A percentile compares a stretch with the other conserved stretches of the same genome.
Evolutionary conservation across 306 rosid species (phyloP).

Genomic region (Leucaena leucocephala): DNA sequence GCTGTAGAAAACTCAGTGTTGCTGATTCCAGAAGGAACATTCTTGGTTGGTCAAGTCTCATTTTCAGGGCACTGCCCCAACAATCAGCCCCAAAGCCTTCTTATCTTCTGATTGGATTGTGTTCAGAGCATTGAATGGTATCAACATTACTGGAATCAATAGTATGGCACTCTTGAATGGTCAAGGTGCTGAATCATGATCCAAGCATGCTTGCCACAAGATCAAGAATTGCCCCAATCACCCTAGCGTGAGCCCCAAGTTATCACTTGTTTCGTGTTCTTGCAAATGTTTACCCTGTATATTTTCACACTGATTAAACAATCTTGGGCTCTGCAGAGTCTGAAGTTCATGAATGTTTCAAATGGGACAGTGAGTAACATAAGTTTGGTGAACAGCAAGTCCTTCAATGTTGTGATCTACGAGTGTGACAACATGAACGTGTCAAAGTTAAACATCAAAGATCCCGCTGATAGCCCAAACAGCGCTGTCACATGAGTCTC

Average conservation of each 20-base stretch:
- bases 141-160: constrained; percentile 16
- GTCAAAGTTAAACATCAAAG: constrained; percentile 6
- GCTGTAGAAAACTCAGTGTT: constrained; percentile 6
- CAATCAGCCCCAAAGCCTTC: constrained; percentile 17
- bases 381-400: constrained; percentile 23
- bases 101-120: constrained; percentile 27
- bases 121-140: constrained; percentile 6
- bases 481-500: constrained; percentile 10
- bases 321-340: constrained; percentile 14
- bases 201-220: constrained; percentile 12
- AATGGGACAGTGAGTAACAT: constrained; percentile 23
- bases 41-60: constrained; percentile 18
- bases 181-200: constrained; percentile 22
- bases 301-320: not conserved
- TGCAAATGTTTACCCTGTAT: not conserved
- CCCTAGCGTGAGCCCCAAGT: constrained; percentile 21
- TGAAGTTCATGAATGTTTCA: constrained; percentile 17
- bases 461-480: constrained; percentile 30
- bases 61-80: constrained; percentile 23
- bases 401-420: constrained; percentile 15
- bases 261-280: not conserved
- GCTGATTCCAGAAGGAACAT: constrained; percentile 30
- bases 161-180: constrained; percentile 6
- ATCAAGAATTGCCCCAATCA: not conserved
- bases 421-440: constrained; percentile 10